Conservation (phyloP, 2,329 filamentous ascomycete species). For the Epichloe elymi region DNA sequence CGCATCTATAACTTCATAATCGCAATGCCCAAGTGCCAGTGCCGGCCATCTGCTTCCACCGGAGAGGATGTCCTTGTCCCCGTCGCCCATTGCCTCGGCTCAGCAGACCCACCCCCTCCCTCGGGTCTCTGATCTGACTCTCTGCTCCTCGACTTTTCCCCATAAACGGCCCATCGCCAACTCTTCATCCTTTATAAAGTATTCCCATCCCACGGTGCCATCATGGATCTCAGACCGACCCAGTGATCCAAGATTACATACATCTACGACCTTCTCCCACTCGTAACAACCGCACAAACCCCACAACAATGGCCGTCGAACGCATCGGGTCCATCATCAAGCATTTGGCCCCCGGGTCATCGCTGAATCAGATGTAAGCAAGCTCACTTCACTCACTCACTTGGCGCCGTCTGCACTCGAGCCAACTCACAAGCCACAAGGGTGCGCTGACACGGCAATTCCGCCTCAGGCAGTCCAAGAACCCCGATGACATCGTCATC, state of each 20-base stretch:
- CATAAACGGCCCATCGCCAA: constrained; percentile 6
- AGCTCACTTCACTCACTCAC: rapidly evolving
- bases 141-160: constrained; percentile 5
- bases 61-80: background rate
- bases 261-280: too few species aligned
- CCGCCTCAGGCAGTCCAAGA: constrained; percentile 62
- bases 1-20: too few species aligned
- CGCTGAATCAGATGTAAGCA: constrained; percentile 64
- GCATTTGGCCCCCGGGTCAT: constrained; percentile 65
- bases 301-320: constrained; percentile 59
- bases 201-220: too few species aligned
- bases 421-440: too few species aligned
- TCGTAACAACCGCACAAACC: too few species aligned
- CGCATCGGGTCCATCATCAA: constrained; percentile 77
- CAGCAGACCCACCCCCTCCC: constrained; percentile 3
- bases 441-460: background rate
- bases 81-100: constrained; percentile 15
- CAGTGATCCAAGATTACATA: too few species aligned
- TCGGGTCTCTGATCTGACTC: constrained; percentile 10
- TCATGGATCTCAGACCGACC: too few species aligned
- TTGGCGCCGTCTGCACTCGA: background rate
- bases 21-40: too few species aligned
- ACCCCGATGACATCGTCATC: constrained; percentile 92
- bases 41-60: background rate
- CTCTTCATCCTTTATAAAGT: background rate